Evolutionary conservation across 2,329 filamentous ascomycete genomes (phyloP), one percentile per base, ranked within the genome.

Genomic region (Fusarium paranaense): DNA sequence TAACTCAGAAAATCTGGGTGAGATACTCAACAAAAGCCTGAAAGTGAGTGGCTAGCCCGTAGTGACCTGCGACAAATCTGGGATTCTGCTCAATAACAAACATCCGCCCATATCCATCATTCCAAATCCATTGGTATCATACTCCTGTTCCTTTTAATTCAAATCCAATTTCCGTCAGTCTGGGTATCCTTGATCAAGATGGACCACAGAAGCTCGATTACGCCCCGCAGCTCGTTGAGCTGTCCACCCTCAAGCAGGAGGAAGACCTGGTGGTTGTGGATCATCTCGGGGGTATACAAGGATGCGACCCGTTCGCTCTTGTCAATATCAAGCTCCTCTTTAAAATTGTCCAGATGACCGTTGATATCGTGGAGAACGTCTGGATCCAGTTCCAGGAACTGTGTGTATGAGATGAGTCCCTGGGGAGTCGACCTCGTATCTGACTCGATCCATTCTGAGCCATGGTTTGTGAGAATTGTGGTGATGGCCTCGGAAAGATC

Each of bases 371-470:
- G 50, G 1, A 78, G 18, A 3, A 78, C 20, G 10, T 78, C 77
- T 0, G 70, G 47, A 5, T 78, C 75, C 0, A 78, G 22, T 0
- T 61, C 57, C 3, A 73, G 0, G 6, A 77, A 78, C 9, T 77
- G 67, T 0, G 69, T 35, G 9, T 78, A 78, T 0, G 75, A 58
- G 3, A 78, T 72, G 4, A 40, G 27, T 3, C 8, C 56, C 2
- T 59, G 25, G 1, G 54, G 37, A 0, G n/a, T 4, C 11, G 25
- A 13, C 5, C 1, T 14, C 0, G 64, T 52, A 5, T 71, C 69
- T 4, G 71, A 73, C 2, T 79, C 78, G 6, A 78, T 71, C 78
- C 78, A 79, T 6, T 79, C 78, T 0, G 74, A 71, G 0, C 68
- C 71, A n/a, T 79, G 69, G 22, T 79, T 79, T 2, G 74, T 78